These are phyloP conservation scores for Alternaria sp. DNA, from an alignment of 2,329 filamentous ascomycete genomes.

Conservation along the genomic window DNA sequence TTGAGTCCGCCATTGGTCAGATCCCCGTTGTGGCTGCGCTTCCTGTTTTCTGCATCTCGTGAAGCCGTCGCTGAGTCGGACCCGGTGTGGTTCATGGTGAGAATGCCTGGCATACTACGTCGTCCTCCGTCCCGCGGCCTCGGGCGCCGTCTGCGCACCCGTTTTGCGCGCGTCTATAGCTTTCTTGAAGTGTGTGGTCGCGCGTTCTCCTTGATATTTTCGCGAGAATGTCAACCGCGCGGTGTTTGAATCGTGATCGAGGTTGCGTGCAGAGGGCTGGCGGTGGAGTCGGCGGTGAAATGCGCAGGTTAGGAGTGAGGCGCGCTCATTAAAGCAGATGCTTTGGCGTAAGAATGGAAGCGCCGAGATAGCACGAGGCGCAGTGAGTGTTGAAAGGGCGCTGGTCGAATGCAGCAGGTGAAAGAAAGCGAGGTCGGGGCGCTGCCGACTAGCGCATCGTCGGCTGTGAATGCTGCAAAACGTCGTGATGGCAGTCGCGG, in stretches of 20 bases:
- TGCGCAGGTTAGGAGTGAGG: background rate
- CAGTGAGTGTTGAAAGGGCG: conserved; percentile 15
- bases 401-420: conserved; percentile 11
- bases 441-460: conserved; percentile 10
- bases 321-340: background rate
- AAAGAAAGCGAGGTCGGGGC: conserved; percentile 12
- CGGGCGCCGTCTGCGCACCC: conserved; percentile 41
- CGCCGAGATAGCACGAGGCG: conserved; percentile 6
- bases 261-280: background rate
- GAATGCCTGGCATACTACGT: conserved; percentile 56
- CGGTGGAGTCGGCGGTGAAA: background rate
- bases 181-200: background rate
- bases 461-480: conserved; percentile 3
- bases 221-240: background rate
- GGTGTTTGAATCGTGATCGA: background rate
- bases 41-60: conserved; percentile 40
- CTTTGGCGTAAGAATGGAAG: conserved; percentile 2
- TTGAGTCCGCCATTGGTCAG: conserved; percentile 38
- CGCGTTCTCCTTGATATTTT: background rate
- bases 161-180: conserved; percentile 8
- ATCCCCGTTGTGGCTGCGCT: conserved; percentile 38
- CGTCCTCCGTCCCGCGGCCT: conserved; percentile 36
- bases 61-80: conserved; percentile 40
- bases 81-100: conserved; percentile 56
- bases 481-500: conserved; percentile 18